phyloP scores from a whole-genome alignment of 2,329 filamentous ascomycete species.

The Daldinia sp. region DNA sequence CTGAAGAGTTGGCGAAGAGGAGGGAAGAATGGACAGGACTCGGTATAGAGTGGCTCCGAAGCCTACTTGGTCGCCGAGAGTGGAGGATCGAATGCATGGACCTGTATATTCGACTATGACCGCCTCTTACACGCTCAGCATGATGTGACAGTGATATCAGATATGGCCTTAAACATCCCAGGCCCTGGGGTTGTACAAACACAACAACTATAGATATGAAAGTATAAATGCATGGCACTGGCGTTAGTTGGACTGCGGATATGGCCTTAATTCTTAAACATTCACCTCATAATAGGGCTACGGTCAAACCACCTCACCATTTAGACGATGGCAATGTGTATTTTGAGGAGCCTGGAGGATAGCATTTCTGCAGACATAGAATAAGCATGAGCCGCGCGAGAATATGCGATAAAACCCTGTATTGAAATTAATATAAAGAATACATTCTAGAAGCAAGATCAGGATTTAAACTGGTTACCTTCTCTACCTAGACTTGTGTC shows the following conservation, averaged over 20 bases:
- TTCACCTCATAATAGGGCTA: not conserved
- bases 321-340: not conserved
- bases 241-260: slow-evolving; percentile 43
- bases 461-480: not conserved
- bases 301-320: not conserved
- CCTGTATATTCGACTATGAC: slow-evolving; percentile 80
- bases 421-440: not conserved
- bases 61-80: slow-evolving; percentile 82
- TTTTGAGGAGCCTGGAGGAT: not conserved
- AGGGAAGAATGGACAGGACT: slow-evolving; percentile 78
- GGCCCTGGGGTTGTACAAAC: slow-evolving; percentile 14
- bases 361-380: not conserved
- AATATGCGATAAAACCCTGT: not conserved
- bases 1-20: slow-evolving; percentile 69
- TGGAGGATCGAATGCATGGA: slow-evolving; percentile 94
- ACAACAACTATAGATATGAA: slow-evolving; percentile 22
- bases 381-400: not conserved
- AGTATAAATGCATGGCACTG: slow-evolving; percentile 44
- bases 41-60: slow-evolving; percentile 87
- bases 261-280: slow-evolving; percentile 21
- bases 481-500: too few species aligned
- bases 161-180: not conserved
- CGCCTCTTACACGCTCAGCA: not conserved
- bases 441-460: not conserved
- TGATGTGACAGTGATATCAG: not conserved